phyloP scores from a whole-genome alignment of 495 filamentous ascomycete species.

The Echria macrotheca region DNA sequence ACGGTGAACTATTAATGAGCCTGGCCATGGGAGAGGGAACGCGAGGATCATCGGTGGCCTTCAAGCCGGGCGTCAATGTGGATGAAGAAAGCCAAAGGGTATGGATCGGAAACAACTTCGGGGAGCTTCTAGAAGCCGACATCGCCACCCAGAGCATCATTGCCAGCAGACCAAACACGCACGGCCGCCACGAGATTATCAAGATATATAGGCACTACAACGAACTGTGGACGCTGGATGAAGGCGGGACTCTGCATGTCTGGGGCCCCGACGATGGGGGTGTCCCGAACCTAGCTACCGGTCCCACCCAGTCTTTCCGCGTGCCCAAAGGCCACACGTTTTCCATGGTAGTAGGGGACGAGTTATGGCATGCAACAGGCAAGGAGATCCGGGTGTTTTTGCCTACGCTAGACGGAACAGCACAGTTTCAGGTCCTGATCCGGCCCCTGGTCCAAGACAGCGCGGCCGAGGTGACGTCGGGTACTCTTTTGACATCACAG shows the following conservation, averaged over 20 bases:
- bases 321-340: slow-evolving; percentile 79
- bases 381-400: slow-evolving; percentile 83
- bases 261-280: slow-evolving; percentile 80
- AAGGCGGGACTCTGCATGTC: slow-evolving; percentile 78
- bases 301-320: slow-evolving; percentile 57
- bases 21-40: slow-evolving; percentile 72
- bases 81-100: slow-evolving; percentile 74
- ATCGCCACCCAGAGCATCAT: slow-evolving; percentile 63
- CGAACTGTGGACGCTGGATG: slow-evolving; percentile 92
- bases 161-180: slow-evolving; percentile 60
- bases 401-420: slow-evolving; percentile 59
- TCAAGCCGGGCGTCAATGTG: slow-evolving; percentile 70
- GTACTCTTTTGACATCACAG: slow-evolving; percentile 65
- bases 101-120: slow-evolving; percentile 87
- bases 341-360: slow-evolving; percentile 72
- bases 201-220: slow-evolving; percentile 81
- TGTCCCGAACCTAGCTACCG: slow-evolving; percentile 63
- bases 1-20: slow-evolving; percentile 75
- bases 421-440: slow-evolving; percentile 65
- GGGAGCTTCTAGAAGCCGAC: slow-evolving; percentile 86
- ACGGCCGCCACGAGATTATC: slow-evolving; percentile 75
- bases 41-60: slow-evolving; percentile 72
- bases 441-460: slow-evolving; percentile 59
- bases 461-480: slow-evolving; percentile 84
- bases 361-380: slow-evolving; percentile 83